Evolutionary conservation across 2,329 filamentous ascomycete genomes (phyloP), one percentile per base, ranked within the genome.

Genomic region (Diaporthe nobilis): DNA sequence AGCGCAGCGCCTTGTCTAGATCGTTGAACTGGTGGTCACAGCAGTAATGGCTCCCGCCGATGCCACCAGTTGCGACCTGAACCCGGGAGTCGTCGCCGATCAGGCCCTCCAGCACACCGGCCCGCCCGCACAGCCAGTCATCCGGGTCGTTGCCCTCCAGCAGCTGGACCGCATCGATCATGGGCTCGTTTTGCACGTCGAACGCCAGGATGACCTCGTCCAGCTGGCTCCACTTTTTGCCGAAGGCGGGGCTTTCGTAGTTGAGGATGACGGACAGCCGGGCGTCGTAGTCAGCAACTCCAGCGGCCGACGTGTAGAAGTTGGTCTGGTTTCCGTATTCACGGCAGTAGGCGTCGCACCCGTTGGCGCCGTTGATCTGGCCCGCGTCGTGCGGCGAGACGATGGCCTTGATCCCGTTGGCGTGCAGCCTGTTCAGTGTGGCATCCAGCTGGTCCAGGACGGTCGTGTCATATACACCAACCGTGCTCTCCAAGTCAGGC

Each of bases 1-100:
- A 63, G 3, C n/a, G 37, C 37, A 63, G 60, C n/a, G 60, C 60
- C 60, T 28, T 63, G 60, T 63, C 37, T 20, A 63, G 39, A n/a
- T 63, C 60, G 12, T 63, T 63, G 60, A 28, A 63, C 60, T 63
- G n/a, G 39, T 63, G 37, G 39, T 28, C 60, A 28, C 60, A 63
- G n/a, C 60, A 63, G 60, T 63, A 63, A 5, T 63, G 60, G 60
- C 60, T 44, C 12, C 60, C 60, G 25, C 60, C 60, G 31, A 63
- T 63, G 4, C 60, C 60, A 31, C 60, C 37, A 17, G 60, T 63
- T 13, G 60, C 60, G 39, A 63, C 60, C 60, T 28, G 4, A 39
- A 63, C 60, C n/a, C 12, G 9, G n/a, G 60, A 63, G 3, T 10
- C n/a, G 15, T 44, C 60, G 39, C 60, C 39, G 3, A 63, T 44